Percentiles rank a stretch among this genome's conserved stretches.
Conservation (phyloP, 164 flowering plant genomes). For the Kalanchoe fedtschenkoi region DNA sequence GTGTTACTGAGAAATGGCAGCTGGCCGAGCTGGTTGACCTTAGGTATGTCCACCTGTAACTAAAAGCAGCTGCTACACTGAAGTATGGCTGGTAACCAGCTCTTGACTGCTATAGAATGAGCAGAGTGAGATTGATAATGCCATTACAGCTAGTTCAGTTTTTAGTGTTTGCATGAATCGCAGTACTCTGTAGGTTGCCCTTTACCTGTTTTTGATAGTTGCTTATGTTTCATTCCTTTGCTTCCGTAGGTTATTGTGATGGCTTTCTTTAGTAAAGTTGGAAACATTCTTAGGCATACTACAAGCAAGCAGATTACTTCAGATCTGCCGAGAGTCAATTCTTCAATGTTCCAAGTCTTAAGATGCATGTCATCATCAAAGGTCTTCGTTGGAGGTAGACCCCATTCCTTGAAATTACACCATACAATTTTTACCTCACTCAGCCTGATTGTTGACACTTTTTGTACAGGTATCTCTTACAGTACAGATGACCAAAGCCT, state of each 20-base stretch:
- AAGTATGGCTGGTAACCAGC: conserved; percentile 4
- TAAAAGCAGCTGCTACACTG: conserved; percentile 6
- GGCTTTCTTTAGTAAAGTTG: conserved; percentile 47
- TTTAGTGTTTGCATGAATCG: background rate
- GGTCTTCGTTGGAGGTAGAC: conserved; percentile 46
- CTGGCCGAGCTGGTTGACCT: conserved; percentile 6
- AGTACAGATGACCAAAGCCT: conserved; percentile 30
- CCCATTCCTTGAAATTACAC: background rate
- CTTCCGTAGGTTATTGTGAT: conserved; percentile 18
- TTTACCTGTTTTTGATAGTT: too few relatives aligned
- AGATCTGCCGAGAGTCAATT: conserved; percentile 18
- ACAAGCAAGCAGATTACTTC: conserved; percentile 17
- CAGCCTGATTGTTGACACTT: background rate
- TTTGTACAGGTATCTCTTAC: conserved; percentile 35
- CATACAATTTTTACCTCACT: background rate
- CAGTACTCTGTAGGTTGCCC: too few relatives aligned
- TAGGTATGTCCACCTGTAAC: conserved; percentile 1
- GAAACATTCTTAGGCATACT: conserved; percentile 29
- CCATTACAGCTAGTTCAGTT: background rate
- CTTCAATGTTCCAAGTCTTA: conserved; percentile 32
- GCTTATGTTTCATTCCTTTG: background rate
- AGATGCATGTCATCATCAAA: conserved; percentile 50
- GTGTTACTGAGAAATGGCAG: background rate
- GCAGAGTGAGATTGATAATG: conserved; percentile 8
- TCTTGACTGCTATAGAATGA: background rate